Base-by-base conservation (phyloP, 2,329 filamentous ascomycete species). In the Myriosclerotinia duriaeana region DNA sequence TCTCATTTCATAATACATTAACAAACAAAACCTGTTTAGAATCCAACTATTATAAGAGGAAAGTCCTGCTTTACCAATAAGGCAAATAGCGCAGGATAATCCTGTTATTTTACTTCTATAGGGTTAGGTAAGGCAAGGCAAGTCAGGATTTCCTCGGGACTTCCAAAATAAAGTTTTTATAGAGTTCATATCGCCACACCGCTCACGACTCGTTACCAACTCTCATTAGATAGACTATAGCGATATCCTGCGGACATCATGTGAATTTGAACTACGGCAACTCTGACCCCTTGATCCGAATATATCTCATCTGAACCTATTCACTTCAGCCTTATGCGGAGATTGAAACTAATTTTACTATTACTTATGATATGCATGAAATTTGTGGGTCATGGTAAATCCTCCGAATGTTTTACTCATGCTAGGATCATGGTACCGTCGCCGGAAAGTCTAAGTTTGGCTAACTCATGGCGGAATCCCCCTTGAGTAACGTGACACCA, bases 401-500 rank as follows among this genome's bases (percentile, higher is more conserved):
- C 30, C 56, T 60, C 56, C 30, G 44, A 60, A 48, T 8, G 20
- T 36, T 22, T 38, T 22, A 6, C 2, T 54, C 22, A 34, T 44
- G 17, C 3, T 36, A 48, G 46, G 46, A 22, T 50, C 46, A 48
- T 48, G 46, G 11, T 22, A 2, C 7, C 5, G 8, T 48, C 46
- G n/a, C 14, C 46, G n/a, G n/a, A 50, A 22, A 22, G 17, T 59
- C 56, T 59, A 59, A 59, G 48, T 48, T 48, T 59, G 48, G 56
- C 30, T 20, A 1, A 36, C 12, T 48, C 15, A 20, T 15, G 44
- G 7, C 17, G 20, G 17, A 46, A 8, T 46, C 20, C 42, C 3
- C 7, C 42, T 5, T 11, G 42, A 36, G 22, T 48, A 48, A 59
- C 42, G 42, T 59, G 56, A 36, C 30, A 48, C 7, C 6, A 42